Evolutionary conservation across 495 filamentous ascomycete species (phyloP), one percentile per base, ranked within the genome.

Genomic region (Daldinia concentrica): DNA sequence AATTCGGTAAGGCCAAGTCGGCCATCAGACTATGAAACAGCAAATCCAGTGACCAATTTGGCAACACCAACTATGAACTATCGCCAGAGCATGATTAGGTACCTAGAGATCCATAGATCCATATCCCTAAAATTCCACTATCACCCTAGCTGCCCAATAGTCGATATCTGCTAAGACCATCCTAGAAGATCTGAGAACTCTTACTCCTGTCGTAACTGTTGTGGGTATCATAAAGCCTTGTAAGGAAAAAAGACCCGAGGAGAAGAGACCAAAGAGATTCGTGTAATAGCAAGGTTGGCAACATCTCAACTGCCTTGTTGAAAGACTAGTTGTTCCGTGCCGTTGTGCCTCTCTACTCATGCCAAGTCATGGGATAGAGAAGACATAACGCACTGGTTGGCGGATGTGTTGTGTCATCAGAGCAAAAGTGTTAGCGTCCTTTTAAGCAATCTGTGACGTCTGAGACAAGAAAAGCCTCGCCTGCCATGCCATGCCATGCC

Each of bases 41-140:
- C 43, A 24, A 45, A 24, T 48, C 19, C 22, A 12, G 43, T 0
- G 43, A 24, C 17, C 43, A 22, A 48, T 4, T 48, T 12, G 17
- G 43, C 43, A 48, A 22, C 14, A 48, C 43, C 43, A 48, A 48
- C 43, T 48, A 24, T 48, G 43, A 48, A 48, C 43, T 48, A 48
- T 48, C 0, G 19, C 43, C 43, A 48, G 43, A 48, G 43, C 19
- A 48, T 48, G 43, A 24, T 24, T 48, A 12, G 43, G 43, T n/a
- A n/a, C n/a, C n/a, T n/a, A n/a, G n/a, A n/a, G 19, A 48, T 48
- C 17, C 17, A 19, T 48, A 17, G 43, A 14, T 24, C 43, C 43
- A 48, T 48, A 24, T 48, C 19, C 43, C 43, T 48, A 48, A 4
- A 4, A 48, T 48, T 36, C 43, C 24, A 11, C 43, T 11, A 12